These are phyloP conservation scores for Boletus albobrunnescens DNA, from an alignment of 1,284 basidiomycete species.

Conservation along the genomic window DNA sequence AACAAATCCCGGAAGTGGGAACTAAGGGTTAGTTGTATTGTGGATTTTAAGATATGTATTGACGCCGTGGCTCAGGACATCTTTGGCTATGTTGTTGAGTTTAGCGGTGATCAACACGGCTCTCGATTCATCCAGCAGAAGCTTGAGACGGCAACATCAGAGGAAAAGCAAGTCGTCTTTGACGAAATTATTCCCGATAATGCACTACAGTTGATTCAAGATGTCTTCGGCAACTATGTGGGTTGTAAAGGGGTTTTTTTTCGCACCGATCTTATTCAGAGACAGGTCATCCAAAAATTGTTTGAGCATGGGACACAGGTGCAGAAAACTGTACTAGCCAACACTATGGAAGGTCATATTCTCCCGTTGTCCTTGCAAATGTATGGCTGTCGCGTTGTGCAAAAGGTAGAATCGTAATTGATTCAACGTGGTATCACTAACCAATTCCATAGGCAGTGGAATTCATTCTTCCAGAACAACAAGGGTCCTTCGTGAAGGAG, in stretches of 20 bases:
- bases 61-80: constrained; percentile 60
- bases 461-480: constrained; percentile 73
- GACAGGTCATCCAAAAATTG: constrained; percentile 88
- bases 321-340: constrained; percentile 72
- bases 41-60: constrained; percentile 2
- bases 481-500: constrained; percentile 72
- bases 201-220: constrained; percentile 79
- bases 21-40: constrained; percentile 52
- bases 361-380: constrained; percentile 83
- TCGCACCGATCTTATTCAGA: constrained; percentile 11
- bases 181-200: constrained; percentile 84
- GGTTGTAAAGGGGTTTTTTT: constrained; percentile 23
- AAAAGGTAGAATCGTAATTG: constrained; percentile 54
- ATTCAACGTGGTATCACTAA: constrained; percentile 4
- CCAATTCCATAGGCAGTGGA: constrained; percentile 69
- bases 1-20: constrained; percentile 81
- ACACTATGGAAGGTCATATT: constrained; percentile 78
- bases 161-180: constrained; percentile 82
- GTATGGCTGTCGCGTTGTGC: constrained; percentile 93
- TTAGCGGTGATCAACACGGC: constrained; percentile 91
- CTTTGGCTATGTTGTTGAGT: constrained; percentile 84
- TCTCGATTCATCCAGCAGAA: constrained; percentile 89
- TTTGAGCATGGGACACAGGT: constrained; percentile 83
- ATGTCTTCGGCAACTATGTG: constrained; percentile 97
- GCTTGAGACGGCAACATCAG: constrained; percentile 69